Conservation (phyloP, 441 rosid genomes). For the Bruguiera hainesii region DNA sequence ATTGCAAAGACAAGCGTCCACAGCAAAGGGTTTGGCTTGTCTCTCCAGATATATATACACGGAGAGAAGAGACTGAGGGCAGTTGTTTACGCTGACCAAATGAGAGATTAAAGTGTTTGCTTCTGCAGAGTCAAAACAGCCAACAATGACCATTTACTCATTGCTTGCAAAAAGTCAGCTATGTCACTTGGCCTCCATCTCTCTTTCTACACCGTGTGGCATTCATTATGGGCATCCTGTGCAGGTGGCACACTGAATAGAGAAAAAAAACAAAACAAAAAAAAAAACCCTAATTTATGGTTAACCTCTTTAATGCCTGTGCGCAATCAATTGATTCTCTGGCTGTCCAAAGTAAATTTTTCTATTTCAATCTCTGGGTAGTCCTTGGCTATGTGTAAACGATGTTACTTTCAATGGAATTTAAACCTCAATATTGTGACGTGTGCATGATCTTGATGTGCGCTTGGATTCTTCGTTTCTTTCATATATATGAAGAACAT, state of each 20-base stretch:
- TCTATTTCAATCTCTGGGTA: too few species aligned
- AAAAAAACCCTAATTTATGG: background rate
- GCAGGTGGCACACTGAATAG: conserved; percentile 24
- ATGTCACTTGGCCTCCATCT: background rate
- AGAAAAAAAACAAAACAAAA: background rate
- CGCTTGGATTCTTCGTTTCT: background rate
- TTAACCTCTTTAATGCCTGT: conserved; percentile 6
- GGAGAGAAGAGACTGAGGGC: conserved; percentile 12
- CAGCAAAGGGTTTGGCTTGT: conserved; percentile 16
- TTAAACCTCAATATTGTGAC: conserved; percentile 1
- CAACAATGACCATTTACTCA: conserved; percentile 67
- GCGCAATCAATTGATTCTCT: background rate
- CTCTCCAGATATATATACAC: conserved; percentile 29
- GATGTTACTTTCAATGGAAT: background rate
- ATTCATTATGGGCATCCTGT: conserved; percentile 27
- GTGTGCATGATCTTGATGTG: conserved; percentile 4
- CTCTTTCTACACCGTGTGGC: conserved; percentile 29
- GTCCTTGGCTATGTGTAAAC: background rate
- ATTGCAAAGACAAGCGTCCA: conserved; percentile 34
- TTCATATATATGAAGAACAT: too few species aligned
- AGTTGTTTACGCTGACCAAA: conserved; percentile 32
- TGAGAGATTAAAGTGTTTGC: conserved; percentile 25
- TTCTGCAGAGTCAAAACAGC: conserved; percentile 56
- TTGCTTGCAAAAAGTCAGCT: conserved; percentile 54
- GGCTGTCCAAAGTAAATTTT: background rate